Conservation (phyloP, 805 yeast species). For the Yarrowia osloensis region DNA sequence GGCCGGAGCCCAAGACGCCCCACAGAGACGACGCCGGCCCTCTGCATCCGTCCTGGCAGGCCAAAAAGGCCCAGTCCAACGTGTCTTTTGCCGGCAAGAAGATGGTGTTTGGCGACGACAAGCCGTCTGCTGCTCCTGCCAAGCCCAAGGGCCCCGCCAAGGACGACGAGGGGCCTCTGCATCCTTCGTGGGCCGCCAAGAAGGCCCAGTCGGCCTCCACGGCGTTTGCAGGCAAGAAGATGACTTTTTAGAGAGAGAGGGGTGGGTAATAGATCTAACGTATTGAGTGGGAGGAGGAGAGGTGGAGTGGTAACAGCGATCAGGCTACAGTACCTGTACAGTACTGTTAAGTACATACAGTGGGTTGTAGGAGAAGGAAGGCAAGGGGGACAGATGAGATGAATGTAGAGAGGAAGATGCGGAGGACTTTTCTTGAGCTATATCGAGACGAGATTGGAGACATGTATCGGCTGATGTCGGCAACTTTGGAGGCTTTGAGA, state of each 20-base stretch:
- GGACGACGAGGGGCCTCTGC: conserved; percentile 49
- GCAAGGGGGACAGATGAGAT: no score
- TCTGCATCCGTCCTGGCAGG: conserved; percentile 98
- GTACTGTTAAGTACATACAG: no score
- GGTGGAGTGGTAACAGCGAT: no score
- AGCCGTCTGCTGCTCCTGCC: neutral
- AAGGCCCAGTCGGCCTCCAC: conserved; percentile 13
- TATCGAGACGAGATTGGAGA: no score
- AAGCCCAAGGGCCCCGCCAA: neutral
- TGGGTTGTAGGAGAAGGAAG: no score
- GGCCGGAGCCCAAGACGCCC: neutral
- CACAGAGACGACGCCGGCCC: conserved; percentile 40
- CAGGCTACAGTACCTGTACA: no score
- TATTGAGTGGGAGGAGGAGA: neutral
- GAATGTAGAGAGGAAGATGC: no score
- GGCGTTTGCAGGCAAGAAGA: conserved; percentile 20
- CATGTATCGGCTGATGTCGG: no score
- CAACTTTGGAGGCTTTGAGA: no score
- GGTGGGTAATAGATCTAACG: neutral
- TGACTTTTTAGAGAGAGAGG: neutral
- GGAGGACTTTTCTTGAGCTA: no score
- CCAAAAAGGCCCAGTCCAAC: conserved; percentile 68
- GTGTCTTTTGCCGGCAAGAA: conserved; percentile 83
- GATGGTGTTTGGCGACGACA: conserved; percentile 53
- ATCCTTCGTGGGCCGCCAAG: conserved; percentile 97